These are phyloP conservation scores for Kodamaea alishanica DNA, from an alignment of 1,139 yeast genomes.

Conservation along the genomic window DNA sequence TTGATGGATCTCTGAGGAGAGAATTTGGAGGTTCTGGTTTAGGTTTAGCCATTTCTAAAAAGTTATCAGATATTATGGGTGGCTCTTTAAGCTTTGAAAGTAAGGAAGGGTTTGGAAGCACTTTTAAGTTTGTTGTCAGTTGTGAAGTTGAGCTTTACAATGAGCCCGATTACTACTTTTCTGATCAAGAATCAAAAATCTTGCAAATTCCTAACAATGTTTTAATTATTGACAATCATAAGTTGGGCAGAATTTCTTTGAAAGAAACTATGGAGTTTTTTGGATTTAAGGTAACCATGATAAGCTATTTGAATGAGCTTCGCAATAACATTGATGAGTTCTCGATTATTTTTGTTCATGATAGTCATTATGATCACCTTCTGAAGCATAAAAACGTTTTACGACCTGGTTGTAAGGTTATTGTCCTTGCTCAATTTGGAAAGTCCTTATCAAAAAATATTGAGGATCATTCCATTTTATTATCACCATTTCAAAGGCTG, in stretches of 20 bases:
- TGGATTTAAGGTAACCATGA: conserved; percentile 31
- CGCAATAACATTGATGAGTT: conserved; percentile 9
- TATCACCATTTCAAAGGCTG: conserved; percentile 33
- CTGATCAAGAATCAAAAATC: conserved; percentile 11
- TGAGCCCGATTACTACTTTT: conserved; percentile 19
- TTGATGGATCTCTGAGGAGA: conserved; percentile 56
- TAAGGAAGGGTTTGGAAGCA: conserved; percentile 50
- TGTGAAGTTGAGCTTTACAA: conserved; percentile 25
- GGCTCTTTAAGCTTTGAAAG: conserved; percentile 53
- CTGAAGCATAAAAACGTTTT: conserved; percentile 9
- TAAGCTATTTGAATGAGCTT: conserved; percentile 5
- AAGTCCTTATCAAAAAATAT: conserved; percentile 24
- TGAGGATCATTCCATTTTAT: conserved; percentile 25
- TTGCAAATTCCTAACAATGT: conserved; percentile 19
- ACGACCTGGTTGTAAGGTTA: conserved; percentile 13
- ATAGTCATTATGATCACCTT: conserved; percentile 16
- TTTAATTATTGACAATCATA: conserved; percentile 33
- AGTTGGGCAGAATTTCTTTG: conserved; percentile 32
- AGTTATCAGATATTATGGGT: conserved; percentile 57
- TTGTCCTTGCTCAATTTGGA: conserved; percentile 30
- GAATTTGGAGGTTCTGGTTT: conserved; percentile 60
- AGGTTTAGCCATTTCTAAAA: conserved; percentile 58
- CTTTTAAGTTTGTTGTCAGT: conserved; percentile 40
- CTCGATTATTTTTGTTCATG: conserved; percentile 20
- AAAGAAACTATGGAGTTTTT: conserved; percentile 25